Evolutionary conservation across 768 basidiomycete genomes (phyloP), one percentile per base, ranked within the genome.

Genomic region (Leccinellum rugosiceps): DNA sequence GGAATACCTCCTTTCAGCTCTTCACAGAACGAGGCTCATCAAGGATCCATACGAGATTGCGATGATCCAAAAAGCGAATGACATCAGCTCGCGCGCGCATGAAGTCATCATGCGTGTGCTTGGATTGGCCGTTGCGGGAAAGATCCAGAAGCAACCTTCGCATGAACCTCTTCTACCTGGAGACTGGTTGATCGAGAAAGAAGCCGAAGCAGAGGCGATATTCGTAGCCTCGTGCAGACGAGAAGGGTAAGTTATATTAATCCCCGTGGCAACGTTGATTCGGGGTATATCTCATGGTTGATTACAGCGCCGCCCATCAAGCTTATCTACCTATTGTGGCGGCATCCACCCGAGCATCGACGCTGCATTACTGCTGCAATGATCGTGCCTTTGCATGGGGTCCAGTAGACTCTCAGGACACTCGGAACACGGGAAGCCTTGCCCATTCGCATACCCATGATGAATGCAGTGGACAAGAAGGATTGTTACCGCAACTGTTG

Each of bases 291-390:
- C 48, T 60, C 38, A 47, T 38, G 1, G 7, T 53, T 25, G 32
- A 23, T 26, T 41, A 9, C 51, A 95, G 94, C 17, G 79, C 94
- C 1, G 80, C 85, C 11, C 89, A 89, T 52, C 93, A 95, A 74
- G 92, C 94, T 0, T 98, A 98, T 72, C 79, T 91, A 7, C 94
- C 96, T 2, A 97, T 97, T 53, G 90, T 94, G 3, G 96, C 96
- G 1, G 87, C 89, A 0, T 88, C 93, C 0, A 84, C 83, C 3
- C 82, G 92, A 19, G 94, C 94, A 4, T 87, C 92, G 1, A 97
- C 93, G 0, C 77, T 98, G 4, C 95, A 98, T 67, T 98, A 98
- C 72, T 94, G 94, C 65, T 94, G 92, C 75, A 97, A 96, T 66
- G 91, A 94, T 68, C 83, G 82, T 57, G 87, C 85, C 47, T 92